Percentiles rank a stretch among this genome's conserved stretches.
phyloP scores from a whole-genome alignment of 257 asterid genomes.

The Ilex asprella region DNA sequence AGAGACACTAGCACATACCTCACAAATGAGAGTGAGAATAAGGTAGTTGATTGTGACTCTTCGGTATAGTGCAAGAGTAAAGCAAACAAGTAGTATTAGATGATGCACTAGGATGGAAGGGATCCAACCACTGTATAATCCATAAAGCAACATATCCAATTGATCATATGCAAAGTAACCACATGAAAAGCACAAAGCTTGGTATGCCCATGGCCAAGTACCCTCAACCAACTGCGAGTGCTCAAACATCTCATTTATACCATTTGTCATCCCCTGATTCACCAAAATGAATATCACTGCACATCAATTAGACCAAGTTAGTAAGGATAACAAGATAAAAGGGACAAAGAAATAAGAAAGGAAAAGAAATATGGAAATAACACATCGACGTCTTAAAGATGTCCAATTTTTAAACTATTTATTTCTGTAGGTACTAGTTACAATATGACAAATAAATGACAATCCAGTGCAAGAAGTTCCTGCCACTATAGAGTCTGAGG shows the following conservation, averaged over 20 bases:
- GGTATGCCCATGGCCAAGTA: constrained; percentile 76
- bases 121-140: constrained; percentile 62
- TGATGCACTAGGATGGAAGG: constrained; percentile 84
- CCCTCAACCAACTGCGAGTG: constrained; percentile 66
- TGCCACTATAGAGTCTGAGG: no score
- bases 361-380: background rate
- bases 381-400: background rate
- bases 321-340: constrained; percentile 2
- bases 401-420: background rate
- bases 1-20: constrained; percentile 33
- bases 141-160: constrained; percentile 68
- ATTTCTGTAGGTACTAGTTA: background rate
- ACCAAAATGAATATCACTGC: constrained; percentile 52
- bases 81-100: constrained; percentile 77
- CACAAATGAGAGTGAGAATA: constrained; percentile 85
- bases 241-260: constrained; percentile 52
- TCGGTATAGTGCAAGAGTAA: constrained; percentile 80
- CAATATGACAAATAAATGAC: no score
- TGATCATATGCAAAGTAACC: constrained; percentile 98
- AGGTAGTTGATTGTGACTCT: constrained; percentile 87
- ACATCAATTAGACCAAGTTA: background rate
- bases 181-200: constrained; percentile 68
- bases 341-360: background rate
- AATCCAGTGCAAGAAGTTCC: no score
- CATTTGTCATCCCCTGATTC: constrained; percentile 41